Percentiles rank a stretch among this genome's conserved stretches.
Conservation (phyloP, 495 filamentous ascomycete species). For the Neurospora intermedia region DNA sequence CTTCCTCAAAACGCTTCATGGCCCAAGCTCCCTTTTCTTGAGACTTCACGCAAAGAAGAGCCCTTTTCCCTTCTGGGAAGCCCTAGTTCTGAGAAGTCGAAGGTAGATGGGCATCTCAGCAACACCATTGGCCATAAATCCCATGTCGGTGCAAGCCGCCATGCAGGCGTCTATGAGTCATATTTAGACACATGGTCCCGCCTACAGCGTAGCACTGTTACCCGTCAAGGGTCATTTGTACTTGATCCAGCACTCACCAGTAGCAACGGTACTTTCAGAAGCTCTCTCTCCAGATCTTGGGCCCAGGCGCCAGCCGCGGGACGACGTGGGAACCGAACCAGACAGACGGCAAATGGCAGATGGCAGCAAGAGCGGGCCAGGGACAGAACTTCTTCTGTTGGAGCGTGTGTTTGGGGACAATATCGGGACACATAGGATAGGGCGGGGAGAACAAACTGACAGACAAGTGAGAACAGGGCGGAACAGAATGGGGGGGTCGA, state of each 20-base stretch:
- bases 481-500: neutral
- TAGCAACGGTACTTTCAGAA: neutral
- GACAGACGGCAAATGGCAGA: neutral
- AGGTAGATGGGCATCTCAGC: conserved; percentile 8
- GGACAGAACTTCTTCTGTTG: neutral
- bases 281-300: neutral
- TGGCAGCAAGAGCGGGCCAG: conserved; percentile 1
- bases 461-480: neutral
- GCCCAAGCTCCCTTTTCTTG: neutral
- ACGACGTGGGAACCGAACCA: conserved; percentile 1
- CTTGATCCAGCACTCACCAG: neutral
- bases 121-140: conserved; percentile 13
- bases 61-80: neutral
- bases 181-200: conserved; percentile 22
- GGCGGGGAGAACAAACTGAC: neutral
- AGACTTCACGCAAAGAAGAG: neutral
- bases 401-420: neutral
- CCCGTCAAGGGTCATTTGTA: neutral
- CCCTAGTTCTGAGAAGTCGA: conserved; percentile 12
- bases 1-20: neutral
- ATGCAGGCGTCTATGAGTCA: conserved; percentile 23
- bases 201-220: conserved; percentile 1
- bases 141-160: conserved; percentile 14
- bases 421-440: neutral
- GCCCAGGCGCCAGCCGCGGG: neutral